phyloP scores from a whole-genome alignment of 139 green algal species.

The Chlamydomonas incerta region DNA sequence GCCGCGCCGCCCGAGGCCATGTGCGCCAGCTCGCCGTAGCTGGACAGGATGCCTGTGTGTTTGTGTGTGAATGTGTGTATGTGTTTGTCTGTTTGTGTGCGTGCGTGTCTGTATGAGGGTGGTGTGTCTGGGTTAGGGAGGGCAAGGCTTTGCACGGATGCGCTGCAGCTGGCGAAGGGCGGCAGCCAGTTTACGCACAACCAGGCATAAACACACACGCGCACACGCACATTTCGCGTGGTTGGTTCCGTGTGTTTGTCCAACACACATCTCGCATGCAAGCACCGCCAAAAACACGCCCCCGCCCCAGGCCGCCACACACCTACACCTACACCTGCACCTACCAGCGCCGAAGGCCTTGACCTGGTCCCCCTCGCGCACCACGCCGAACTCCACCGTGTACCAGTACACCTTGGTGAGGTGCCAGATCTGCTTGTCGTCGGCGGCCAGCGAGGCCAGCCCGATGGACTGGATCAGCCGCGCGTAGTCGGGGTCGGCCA shows the following conservation, averaged over 20 bases:
- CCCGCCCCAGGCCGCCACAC: neutral
- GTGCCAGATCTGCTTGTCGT: constrained; percentile 92
- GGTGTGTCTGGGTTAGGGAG: no score
- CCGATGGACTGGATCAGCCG: constrained; percentile 88
- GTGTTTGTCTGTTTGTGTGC: no score
- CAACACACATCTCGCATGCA: no score
- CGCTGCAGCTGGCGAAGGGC: no score
- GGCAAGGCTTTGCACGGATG: no score
- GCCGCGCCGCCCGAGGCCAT: constrained; percentile 73
- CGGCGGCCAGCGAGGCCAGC: constrained; percentile 81
- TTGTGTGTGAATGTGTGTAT: no score
- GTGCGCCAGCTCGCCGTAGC: constrained; percentile 88
- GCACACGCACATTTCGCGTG: no score
- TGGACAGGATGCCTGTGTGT: constrained; percentile 83
- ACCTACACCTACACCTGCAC: neutral
- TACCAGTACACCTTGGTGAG: constrained; percentile 91
- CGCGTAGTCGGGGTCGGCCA: constrained; percentile 82
- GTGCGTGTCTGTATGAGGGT: neutral
- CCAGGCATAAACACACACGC: no score
- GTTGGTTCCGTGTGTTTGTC: no score
- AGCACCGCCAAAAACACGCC: no score
- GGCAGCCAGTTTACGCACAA: no score
- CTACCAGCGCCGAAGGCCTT: constrained; percentile 82
- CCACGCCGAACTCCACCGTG: constrained; percentile 95
- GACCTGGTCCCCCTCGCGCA: constrained; percentile 73